phyloP scores from a whole-genome alignment of 1,284 basidiomycete species.

The Tremellales sp. region DNA sequence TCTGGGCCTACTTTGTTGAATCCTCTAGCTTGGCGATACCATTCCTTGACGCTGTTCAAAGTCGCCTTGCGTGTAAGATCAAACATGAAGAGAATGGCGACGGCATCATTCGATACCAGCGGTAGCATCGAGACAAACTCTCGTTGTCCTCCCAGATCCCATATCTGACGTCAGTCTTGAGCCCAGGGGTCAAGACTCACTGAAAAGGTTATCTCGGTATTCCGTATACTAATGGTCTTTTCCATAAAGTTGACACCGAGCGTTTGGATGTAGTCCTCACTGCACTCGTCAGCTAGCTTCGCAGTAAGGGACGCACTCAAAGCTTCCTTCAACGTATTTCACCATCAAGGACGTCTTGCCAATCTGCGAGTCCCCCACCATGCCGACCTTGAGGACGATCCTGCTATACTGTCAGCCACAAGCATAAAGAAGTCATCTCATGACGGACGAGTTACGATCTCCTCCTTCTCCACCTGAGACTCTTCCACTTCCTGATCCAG shows the following conservation, averaged over 20 bases:
- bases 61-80: constrained; percentile 95
- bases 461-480: constrained; percentile 42
- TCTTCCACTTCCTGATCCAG: constrained; percentile 43
- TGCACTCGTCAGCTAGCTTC: constrained; percentile 17
- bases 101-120: constrained; percentile 95
- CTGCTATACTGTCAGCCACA: constrained; percentile 49
- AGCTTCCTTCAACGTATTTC: constrained; percentile 95
- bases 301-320: constrained; percentile 68
- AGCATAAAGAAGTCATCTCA: neutral
- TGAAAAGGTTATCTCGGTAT: constrained; percentile 97
- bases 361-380: constrained; percentile 98
- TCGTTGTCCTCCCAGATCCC: constrained; percentile 95
- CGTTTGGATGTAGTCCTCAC: constrained; percentile 98
- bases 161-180: constrained; percentile 56
- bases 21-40: constrained; percentile 96
- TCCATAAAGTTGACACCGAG: constrained; percentile 99
- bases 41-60: constrained; percentile 96
- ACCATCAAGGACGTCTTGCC: constrained; percentile 98
- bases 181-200: constrained; percentile 25
- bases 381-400: constrained; percentile 95
- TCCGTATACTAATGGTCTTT: constrained; percentile 93
- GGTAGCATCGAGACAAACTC: constrained; percentile 99
- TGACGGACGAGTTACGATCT: constrained; percentile 40
- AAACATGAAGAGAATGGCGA: constrained; percentile 99
- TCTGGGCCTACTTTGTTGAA: constrained; percentile 81